Conservation (phyloP, 352 stramenopile genomes). For the Phytophthora capsici region DNA sequence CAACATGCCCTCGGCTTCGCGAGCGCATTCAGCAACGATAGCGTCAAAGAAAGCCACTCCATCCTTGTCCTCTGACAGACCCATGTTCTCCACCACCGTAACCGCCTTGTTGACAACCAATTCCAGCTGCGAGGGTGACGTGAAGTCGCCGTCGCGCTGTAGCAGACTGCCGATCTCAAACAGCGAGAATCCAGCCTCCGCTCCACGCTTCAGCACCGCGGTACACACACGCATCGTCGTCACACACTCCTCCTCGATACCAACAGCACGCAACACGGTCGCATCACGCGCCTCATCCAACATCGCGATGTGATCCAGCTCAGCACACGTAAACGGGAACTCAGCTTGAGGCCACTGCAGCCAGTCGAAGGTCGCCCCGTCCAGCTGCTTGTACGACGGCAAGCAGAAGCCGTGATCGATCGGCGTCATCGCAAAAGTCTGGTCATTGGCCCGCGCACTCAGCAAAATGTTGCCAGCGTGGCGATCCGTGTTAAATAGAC, state of each 20-base stretch:
- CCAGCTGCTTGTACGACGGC: conserved; percentile 82
- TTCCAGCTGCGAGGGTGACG: conserved; percentile 79
- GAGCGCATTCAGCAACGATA: conserved; percentile 58
- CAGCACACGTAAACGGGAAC: conserved; percentile 82
- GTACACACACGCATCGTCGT: conserved; percentile 87
- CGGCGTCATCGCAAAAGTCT: conserved; percentile 84
- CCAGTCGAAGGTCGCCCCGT: conserved; percentile 88
- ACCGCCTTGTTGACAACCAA: conserved; percentile 60
- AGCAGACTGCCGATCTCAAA: conserved; percentile 85
- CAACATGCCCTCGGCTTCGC: conserved; percentile 54
- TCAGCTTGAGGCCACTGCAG: conserved; percentile 89
- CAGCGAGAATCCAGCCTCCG: conserved; percentile 82
- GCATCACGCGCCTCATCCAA: conserved; percentile 70
- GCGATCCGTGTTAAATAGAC: conserved; percentile 91
- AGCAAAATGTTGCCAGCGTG: conserved; percentile 90
- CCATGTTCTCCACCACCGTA: conserved; percentile 37
- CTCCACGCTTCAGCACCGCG: conserved; percentile 72
- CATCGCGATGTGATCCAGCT: conserved; percentile 79
- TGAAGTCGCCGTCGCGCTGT: conserved; percentile 84
- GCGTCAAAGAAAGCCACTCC: conserved; percentile 53
- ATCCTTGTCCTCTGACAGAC: conserved; percentile 43
- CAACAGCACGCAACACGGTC: conserved; percentile 62
- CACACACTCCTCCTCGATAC: conserved; percentile 84
- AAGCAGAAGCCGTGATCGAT: conserved; percentile 92
- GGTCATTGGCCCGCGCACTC: conserved; percentile 48